A percentile compares a stretch with the other conserved stretches of the same genome.
phyloP scores from a whole-genome alignment of 108 stramenopile genomes.

The Mediolabrus comicus region DNA sequence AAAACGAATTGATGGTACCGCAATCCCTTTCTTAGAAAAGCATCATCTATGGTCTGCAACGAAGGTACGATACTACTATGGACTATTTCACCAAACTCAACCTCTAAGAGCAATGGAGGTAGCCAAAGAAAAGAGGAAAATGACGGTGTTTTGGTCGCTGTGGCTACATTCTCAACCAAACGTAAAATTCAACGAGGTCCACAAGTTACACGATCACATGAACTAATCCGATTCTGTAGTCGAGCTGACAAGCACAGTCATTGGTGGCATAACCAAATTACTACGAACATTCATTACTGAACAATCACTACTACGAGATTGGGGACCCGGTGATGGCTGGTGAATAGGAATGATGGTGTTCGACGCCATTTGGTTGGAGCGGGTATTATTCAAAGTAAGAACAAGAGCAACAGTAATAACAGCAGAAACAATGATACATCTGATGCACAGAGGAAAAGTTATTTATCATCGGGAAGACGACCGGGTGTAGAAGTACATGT shows the following conservation, averaged over 20 bases:
- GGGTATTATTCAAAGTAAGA: constrained; percentile 5
- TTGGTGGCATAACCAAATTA: constrained; percentile 58
- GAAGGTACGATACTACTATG: constrained; percentile 49
- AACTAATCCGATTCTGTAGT: constrained; percentile 57
- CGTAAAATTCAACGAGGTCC: constrained; percentile 31
- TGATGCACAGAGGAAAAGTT: not conserved
- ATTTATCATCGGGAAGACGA: no score
- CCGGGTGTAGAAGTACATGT: not conserved
- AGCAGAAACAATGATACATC: not conserved
- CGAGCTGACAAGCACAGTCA: constrained; percentile 26
- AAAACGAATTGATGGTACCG: constrained; percentile 20
- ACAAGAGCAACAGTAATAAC: not conserved
- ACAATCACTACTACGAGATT: constrained; percentile 40
- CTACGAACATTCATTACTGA: constrained; percentile 39
- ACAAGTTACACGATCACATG: constrained; percentile 30
- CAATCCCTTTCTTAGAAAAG: constrained; percentile 44
- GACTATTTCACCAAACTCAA: constrained; percentile 26
- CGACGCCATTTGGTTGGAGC: constrained; percentile 37
- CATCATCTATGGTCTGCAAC: constrained; percentile 59
- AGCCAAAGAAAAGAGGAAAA: not conserved
- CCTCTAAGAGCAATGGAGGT: not conserved
- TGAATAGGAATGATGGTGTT: constrained; percentile 13
- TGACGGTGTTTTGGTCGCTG: constrained; percentile 47
- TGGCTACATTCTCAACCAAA: constrained; percentile 46
- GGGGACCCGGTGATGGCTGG: constrained; percentile 44